Evolutionary conservation across 768 basidiomycete species (phyloP).

Genomic region (Suillus brevipes): DNA sequence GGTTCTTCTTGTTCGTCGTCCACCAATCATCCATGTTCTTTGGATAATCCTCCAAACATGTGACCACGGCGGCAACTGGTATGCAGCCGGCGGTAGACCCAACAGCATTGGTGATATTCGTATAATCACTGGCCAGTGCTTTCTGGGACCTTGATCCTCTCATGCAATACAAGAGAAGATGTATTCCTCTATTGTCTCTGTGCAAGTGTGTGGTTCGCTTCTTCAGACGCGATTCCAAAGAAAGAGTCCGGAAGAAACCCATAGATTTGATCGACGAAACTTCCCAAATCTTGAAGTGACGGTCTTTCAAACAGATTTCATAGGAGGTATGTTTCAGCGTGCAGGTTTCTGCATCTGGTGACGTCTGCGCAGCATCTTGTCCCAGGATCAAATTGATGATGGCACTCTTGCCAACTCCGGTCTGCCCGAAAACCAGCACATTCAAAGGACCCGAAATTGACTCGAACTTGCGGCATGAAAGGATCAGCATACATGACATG

Average conservation of each 20-base stretch:
- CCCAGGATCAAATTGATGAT: neutral
- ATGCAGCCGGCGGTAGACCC: constrained; percentile 13
- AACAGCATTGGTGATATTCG: constrained; percentile 25
- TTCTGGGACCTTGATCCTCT: constrained; percentile 29
- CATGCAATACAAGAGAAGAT: constrained; percentile 34
- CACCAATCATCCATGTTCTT: constrained; percentile 38
- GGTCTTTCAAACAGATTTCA: neutral
- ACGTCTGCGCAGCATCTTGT: neutral
- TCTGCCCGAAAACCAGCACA: neutral
- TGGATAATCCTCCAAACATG: constrained; percentile 37
- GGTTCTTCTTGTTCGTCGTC: constrained; percentile 25
- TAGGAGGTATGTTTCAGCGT: neutral
- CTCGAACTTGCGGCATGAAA: neutral
- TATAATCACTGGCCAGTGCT: constrained; percentile 22
- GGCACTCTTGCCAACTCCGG: neutral
- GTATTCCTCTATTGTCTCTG: constrained; percentile 27
- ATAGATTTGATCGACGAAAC: constrained; percentile 7
- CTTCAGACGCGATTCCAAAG: constrained; percentile 22
- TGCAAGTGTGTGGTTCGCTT: constrained; percentile 23
- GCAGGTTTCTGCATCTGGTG: neutral
- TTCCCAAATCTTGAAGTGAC: neutral
- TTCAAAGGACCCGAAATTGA: neutral
- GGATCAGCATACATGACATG: neutral
- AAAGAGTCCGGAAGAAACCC: constrained; percentile 22
- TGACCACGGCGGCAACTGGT: constrained; percentile 41